A percentile compares a stretch with the other conserved stretches of the same genome.
Conservation (phyloP, 805 yeast species). For the Candida nemodendra region DNA sequence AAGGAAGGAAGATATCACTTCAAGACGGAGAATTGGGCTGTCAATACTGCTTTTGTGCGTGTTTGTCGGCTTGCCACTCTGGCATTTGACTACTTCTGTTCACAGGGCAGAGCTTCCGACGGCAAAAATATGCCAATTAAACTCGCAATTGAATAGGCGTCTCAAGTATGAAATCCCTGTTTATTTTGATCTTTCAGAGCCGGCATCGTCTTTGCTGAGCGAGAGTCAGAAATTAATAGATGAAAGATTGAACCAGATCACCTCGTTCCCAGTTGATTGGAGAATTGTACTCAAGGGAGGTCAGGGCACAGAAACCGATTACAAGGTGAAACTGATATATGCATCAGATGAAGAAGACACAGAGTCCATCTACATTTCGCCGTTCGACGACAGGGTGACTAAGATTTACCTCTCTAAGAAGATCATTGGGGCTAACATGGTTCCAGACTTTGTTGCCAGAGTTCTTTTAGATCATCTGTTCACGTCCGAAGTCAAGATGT, state of each 20-base stretch:
- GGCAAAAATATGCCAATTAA: constrained; percentile 35
- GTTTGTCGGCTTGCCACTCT: constrained; percentile 56
- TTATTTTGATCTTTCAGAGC: constrained; percentile 36
- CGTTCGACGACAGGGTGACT: constrained; percentile 35
- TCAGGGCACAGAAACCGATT: constrained; percentile 30
- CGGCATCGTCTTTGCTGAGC: constrained; percentile 31
- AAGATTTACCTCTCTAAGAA: constrained; percentile 32
- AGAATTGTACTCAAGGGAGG: constrained; percentile 32
- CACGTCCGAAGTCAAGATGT: constrained; percentile 35
- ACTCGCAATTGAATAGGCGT: constrained; percentile 22
- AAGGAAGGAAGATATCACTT: constrained; percentile 5
- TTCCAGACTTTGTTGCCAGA: constrained; percentile 37
- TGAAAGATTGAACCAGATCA: constrained; percentile 8
- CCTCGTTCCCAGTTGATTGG: constrained; percentile 24
- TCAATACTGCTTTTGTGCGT: constrained; percentile 29
- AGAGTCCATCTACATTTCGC: constrained; percentile 35
- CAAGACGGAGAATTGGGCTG: constrained; percentile 23
- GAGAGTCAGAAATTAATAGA: constrained; percentile 39
- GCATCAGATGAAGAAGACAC: constrained; percentile 19
- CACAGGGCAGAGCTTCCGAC: constrained; percentile 61
- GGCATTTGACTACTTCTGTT: constrained; percentile 58
- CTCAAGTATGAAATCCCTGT: constrained; percentile 42
- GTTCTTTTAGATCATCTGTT: constrained; percentile 42
- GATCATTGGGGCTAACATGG: constrained; percentile 26
- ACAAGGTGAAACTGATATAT: constrained; percentile 36